These are phyloP conservation scores for Ichthyophthirius multifiliis DNA, from an alignment of 169 alveolate genomes.

Conservation along the genomic window DNA sequence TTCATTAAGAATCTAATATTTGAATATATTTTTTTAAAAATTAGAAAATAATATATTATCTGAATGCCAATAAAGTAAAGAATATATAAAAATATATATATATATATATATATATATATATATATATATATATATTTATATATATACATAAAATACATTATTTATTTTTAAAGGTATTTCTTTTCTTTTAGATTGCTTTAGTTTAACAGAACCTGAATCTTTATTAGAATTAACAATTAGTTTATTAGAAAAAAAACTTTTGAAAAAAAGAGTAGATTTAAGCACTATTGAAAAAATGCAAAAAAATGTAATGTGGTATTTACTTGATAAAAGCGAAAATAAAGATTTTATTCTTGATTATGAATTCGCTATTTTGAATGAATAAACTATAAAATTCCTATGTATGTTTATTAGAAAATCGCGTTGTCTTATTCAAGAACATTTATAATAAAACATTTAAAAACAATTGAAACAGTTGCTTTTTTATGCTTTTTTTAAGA, in stretches of 20 bases:
- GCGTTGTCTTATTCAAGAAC: slow-evolving; percentile 10
- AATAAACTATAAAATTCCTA: background rate
- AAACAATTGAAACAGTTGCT: background rate
- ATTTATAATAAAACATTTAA: background rate
- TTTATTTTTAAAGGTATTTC: background rate
- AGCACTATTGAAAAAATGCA: background rate
- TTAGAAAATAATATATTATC: background rate
- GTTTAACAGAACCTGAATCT: background rate
- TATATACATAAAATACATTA: background rate
- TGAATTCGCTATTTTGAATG: background rate
- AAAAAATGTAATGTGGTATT: background rate
- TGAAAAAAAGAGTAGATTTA: background rate
- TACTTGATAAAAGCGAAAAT: background rate
- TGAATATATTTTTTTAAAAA: background rate
- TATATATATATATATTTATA: background rate
- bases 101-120: no score
- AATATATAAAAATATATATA: no score
- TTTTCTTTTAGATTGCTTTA: background rate
- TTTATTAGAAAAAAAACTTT: background rate
- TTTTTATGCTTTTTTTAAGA: background rate
- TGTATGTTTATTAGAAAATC: background rate
- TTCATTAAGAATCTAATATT: background rate
- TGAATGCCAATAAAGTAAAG: background rate
- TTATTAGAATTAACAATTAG: background rate
- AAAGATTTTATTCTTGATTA: slow-evolving; percentile 1